Evolutionary conservation across 2,329 filamentous ascomycete genomes (phyloP).

Genomic region (Fusarium domesticum): DNA sequence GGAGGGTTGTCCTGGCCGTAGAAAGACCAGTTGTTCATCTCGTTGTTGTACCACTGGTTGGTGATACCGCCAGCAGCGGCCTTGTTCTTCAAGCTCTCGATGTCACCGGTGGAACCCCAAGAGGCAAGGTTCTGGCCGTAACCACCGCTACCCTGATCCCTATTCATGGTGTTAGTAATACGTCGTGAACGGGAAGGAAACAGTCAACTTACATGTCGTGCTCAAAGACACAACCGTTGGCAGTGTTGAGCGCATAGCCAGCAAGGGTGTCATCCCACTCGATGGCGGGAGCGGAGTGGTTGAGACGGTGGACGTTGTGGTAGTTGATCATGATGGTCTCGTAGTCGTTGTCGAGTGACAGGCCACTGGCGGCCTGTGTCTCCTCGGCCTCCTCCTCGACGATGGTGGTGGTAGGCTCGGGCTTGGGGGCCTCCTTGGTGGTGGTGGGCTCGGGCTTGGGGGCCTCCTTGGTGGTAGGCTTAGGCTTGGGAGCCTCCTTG

Average conservation of each 20-base stretch:
- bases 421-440: neutral
- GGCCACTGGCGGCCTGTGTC: neutral
- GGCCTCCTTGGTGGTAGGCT: neutral
- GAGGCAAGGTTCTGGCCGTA: slow-evolving; percentile 95
- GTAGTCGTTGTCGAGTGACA: slow-evolving; percentile 29
- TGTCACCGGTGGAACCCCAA: slow-evolving; percentile 42
- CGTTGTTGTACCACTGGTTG: slow-evolving; percentile 86
- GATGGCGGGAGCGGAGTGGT: slow-evolving; percentile 69
- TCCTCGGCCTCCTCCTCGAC: neutral
- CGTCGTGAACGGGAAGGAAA: neutral
- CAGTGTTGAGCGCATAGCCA: slow-evolving; percentile 60
- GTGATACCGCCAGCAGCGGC: slow-evolving; percentile 68
- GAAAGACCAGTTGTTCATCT: slow-evolving; percentile 56
- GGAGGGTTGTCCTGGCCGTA: slow-evolving; percentile 60
- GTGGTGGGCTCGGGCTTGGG: slow-evolving; percentile 8
- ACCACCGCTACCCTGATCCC: slow-evolving; percentile 54
- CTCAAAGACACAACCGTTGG: slow-evolving; percentile 64
- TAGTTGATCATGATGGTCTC: slow-evolving; percentile 54
- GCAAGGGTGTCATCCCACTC: slow-evolving; percentile 65
- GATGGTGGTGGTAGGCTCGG: neutral
- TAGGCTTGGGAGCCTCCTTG: slow-evolving; percentile 9
- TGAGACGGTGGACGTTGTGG: slow-evolving; percentile 84
- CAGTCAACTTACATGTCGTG: slow-evolving; percentile 67
- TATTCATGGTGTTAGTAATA: slow-evolving; percentile 38
- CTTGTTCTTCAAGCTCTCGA: slow-evolving; percentile 40